Base-by-base conservation (phyloP, 805 yeast genomes). In the Ogataea pignaliae region DNA sequence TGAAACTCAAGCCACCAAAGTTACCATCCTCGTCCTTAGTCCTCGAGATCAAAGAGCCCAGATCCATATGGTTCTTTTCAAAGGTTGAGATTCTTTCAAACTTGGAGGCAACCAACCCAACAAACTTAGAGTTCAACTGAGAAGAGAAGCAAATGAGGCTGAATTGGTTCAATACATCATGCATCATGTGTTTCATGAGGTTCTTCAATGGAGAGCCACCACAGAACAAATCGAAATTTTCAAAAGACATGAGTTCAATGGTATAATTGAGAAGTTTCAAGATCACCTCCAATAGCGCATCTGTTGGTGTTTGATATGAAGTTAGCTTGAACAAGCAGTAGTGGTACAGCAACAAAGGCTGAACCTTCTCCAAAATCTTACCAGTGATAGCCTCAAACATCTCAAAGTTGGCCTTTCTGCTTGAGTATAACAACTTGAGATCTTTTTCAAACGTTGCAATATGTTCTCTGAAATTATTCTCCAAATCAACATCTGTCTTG, bases 311-410 rank as follows among this genome's bases (percentile, higher is more conserved):
- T 16, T 39, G 33, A 35, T 41, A 40, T 5, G 45, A 40, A 9
- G 31, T 29, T 28, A 54, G 13, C 31, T 54, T 54, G 35, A 52
- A 15, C 12, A 38, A 26, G 35, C 53, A 46, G 37, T 51, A 52
- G 31, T 42, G 14, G 15, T 48, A 31, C 21, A 50, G 5, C 17
- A 51, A 34, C 40, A 47, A 16, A 12, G 39, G n/a, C 17, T 44
- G 51, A 37, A 44, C 37, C 30, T 41, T 45, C 9, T 46, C 45
- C 13, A 26, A n/a, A 13, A 51, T 44, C 18, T 39, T 17, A n/a
- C 18, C 16, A 29, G 38, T 47, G 5, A 50, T 18, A 26, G 37
- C 34, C n/a, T 40, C 45, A 40, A 37, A 50, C 32, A 32, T 38
- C 15, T 45, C 48, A 11, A 43, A 28, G 37, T 45, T 40, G 2